Conservation (phyloP, 805 yeast species). For the Huiozyma sinensis region DNA sequence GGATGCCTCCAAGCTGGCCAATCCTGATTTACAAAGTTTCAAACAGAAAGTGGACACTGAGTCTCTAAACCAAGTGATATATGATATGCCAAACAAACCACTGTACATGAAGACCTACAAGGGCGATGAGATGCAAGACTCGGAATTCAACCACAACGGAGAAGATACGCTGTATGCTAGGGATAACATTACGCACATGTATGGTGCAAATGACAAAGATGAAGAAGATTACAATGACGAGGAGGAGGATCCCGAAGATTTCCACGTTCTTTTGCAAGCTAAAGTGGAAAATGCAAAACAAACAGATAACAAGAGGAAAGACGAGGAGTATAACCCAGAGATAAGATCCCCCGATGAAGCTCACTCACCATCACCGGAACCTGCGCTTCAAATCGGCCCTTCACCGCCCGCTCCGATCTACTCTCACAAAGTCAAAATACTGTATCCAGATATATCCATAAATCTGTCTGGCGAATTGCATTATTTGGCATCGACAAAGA, state of each 20-base stretch:
- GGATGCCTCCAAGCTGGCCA: slow-evolving; percentile 65
- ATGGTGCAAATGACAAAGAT: background rate
- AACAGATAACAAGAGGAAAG: background rate
- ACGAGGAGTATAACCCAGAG: background rate
- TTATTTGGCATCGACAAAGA: slow-evolving; percentile 1
- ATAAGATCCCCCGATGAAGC: background rate
- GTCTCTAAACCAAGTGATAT: slow-evolving; percentile 55
- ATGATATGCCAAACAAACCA: slow-evolving; percentile 50
- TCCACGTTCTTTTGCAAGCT: background rate
- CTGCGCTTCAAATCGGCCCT: background rate
- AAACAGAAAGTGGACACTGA: slow-evolving; percentile 65
- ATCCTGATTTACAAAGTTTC: slow-evolving; percentile 60
- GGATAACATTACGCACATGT: slow-evolving; percentile 8
- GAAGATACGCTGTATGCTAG: slow-evolving; percentile 26
- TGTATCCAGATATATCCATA: background rate
- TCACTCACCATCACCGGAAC: background rate
- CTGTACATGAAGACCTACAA: slow-evolving; percentile 72
- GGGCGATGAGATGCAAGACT: slow-evolving; percentile 76
- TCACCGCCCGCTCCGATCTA: background rate
- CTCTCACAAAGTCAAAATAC: background rate
- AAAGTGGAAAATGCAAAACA: background rate
- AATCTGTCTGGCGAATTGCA: background rate
- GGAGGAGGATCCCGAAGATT: background rate
- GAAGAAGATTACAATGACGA: background rate
- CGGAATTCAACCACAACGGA: slow-evolving; percentile 27